Base-by-base conservation (phyloP, 163 green algal species). In the Botryococcus braunii region DNA sequence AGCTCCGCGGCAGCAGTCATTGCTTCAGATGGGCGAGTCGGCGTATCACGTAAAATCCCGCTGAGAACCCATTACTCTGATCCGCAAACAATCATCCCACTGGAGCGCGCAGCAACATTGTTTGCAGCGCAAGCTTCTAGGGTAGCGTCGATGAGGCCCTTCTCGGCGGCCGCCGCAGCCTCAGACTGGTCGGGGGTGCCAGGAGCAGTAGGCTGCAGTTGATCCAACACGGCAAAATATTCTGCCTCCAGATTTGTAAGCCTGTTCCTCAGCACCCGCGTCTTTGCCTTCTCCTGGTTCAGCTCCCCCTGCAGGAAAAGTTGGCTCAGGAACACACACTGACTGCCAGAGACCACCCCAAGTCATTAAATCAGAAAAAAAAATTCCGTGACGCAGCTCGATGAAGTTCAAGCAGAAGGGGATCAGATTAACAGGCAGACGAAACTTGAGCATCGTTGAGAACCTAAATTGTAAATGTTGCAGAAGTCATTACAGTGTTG, bases 161-260 rank as follows among this genome's bases (percentile, higher is more conserved):
- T n/a, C n/a, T n/a, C n/a, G n/a, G n/a, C n/a, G n/a, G n/a, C n/a
- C n/a, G n/a, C n/a, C n/a, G n/a, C n/a, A n/a, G n/a, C n/a, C n/a
- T n/a, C n/a, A n/a, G n/a, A n/a, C n/a, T n/a, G n/a, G n/a, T n/a
- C n/a, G n/a, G n/a, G n/a, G n/a, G n/a, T n/a, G n/a, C n/a, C n/a
- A n/a, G n/a, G n/a, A n/a, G n/a, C n/a, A n/a, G n/a, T n/a, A n/a
- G n/a, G n/a, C n/a, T n/a, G n/a, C n/a, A n/a, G n/a, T n/a, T n/a
- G 50, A 31, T 60, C 50, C 27, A 60, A 31, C 50, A 31, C 35
- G 34, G 50, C 50, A 31, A 38, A 35, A 35, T 37, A 63, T 21
- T 63, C 23, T 11, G 40, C 31, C 56, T 63, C 27, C 56, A 63
- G 40, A 35, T 63, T 25, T 35, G 29, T 63, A 17, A 63, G 56